phyloP scores from a whole-genome alignment of 108 stramenopile genomes.

The Nitzschia sp. region DNA sequence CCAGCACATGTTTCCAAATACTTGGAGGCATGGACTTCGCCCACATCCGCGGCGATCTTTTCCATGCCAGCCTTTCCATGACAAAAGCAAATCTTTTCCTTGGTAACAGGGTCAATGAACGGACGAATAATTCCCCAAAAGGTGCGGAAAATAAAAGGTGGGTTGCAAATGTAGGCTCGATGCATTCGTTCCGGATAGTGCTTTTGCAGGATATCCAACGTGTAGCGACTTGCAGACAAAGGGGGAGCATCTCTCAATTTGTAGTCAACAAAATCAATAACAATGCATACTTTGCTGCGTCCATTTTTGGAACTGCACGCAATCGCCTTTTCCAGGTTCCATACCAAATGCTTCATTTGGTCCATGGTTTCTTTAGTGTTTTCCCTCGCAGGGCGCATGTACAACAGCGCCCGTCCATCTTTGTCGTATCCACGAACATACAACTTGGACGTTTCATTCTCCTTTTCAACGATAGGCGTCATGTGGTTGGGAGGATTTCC shows the following conservation, averaged over 20 bases:
- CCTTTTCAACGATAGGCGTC: conserved; percentile 48
- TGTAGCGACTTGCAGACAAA: conserved; percentile 66
- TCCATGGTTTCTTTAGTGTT: conserved; percentile 73
- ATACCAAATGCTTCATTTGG: conserved; percentile 89
- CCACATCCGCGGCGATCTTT: conserved; percentile 36
- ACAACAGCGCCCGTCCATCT: conserved; percentile 61
- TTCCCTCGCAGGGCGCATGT: conserved; percentile 73
- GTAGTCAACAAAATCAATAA: conserved; percentile 88
- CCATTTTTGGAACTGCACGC: conserved; percentile 56
- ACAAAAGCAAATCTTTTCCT: conserved; percentile 85
- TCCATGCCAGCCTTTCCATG: conserved; percentile 46
- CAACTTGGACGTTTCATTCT: conserved; percentile 82
- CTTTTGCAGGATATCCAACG: conserved; percentile 80
- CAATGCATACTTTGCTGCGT: conserved; percentile 66
- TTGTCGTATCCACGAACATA: conserved; percentile 83
- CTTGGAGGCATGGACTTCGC: neutral
- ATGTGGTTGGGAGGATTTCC: conserved; percentile 16
- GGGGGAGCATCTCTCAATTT: conserved; percentile 71
- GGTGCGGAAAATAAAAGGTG: conserved; percentile 75
- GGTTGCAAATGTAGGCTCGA: conserved; percentile 79
- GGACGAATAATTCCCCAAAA: conserved; percentile 84
- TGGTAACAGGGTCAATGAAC: conserved; percentile 82
- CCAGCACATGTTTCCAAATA: conserved; percentile 65
- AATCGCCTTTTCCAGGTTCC: conserved; percentile 85
- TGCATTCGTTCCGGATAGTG: conserved; percentile 90